Conservation (phyloP, 345 rosid species). For the Eucalyptus leucophloia region DNA sequence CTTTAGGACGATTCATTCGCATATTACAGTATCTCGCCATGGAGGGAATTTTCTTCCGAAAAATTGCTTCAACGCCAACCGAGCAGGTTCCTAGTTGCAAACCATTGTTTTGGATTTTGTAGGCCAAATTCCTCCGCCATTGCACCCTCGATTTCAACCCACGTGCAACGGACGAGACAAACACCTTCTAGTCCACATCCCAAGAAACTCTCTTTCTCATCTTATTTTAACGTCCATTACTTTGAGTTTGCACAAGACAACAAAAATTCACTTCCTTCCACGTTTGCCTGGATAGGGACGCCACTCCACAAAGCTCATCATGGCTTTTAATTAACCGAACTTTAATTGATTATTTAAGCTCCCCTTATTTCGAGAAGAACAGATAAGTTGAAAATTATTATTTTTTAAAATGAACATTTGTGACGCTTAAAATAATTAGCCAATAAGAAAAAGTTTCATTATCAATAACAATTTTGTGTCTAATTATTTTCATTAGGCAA, state of each 20-base stretch:
- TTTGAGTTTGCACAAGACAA: neutral
- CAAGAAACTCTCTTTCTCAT: neutral
- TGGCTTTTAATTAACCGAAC: neutral
- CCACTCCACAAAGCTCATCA: neutral
- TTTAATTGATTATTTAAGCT: neutral
- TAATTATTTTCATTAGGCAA: neutral
- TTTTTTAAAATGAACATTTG: too few relatives aligned
- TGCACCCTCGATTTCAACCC: neutral
- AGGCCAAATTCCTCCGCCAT: neutral
- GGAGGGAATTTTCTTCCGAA: neutral
- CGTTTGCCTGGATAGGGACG: neutral
- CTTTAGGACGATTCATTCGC: neutral
- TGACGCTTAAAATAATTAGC: accelerated
- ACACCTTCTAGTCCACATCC: neutral
- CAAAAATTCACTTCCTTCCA: neutral
- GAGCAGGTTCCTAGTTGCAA: neutral
- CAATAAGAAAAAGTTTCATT: too few relatives aligned
- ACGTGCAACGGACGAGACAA: neutral
- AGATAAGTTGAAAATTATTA: too few relatives aligned
- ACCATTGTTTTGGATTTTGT: neutral
- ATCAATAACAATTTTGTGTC: too few relatives aligned
- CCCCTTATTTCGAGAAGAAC: neutral
- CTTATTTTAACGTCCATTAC: neutral
- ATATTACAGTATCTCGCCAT: neutral
- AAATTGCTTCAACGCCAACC: neutral